Percentiles rank a stretch among this genome's conserved stretches.
Evolutionary conservation across 352 stramenopile genomes (phyloP).

Genomic region (Lagenidium giganteum): DNA sequence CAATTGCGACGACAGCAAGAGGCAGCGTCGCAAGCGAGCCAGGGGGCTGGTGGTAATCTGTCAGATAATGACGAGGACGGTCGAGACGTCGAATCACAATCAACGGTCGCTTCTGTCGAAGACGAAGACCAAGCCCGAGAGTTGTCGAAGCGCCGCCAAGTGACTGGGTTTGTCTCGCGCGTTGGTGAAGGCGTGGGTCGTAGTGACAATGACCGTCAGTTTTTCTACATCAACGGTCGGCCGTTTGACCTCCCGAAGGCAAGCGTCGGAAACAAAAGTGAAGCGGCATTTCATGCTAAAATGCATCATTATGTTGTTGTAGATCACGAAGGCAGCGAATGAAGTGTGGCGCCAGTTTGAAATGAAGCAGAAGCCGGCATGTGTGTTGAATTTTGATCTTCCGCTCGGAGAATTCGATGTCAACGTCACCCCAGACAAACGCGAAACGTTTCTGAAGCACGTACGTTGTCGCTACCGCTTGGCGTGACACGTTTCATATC

Average conservation of each 20-base stretch:
- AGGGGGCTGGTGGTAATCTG: too few species aligned
- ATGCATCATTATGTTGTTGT: slow-evolving; percentile 1
- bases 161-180: slow-evolving; percentile 71
- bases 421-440: slow-evolving; percentile 97
- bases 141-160: slow-evolving; percentile 21
- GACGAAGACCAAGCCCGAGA: slow-evolving; percentile 13
- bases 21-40: too few species aligned
- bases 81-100: too few species aligned
- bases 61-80: slow-evolving; percentile 4
- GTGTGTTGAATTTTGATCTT: slow-evolving; percentile 90
- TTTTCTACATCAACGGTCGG: slow-evolving; percentile 95
- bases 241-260: slow-evolving; percentile 92
- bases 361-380: slow-evolving; percentile 92
- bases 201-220: slow-evolving; percentile 90
- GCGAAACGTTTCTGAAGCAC: slow-evolving; percentile 88
- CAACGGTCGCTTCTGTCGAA: too few species aligned
- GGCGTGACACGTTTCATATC: neutral
- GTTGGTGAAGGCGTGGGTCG: slow-evolving; percentile 62
- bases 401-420: slow-evolving; percentile 91
- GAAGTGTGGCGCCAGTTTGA: slow-evolving; percentile 91
- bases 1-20: slow-evolving; percentile 11
- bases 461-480: too few species aligned
- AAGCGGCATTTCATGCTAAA: neutral
- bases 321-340: slow-evolving; percentile 73
- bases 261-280: neutral